These are phyloP conservation scores for Microdochium trichocladiopsis DNA, from an alignment of 2,329 filamentous ascomycete genomes.

Conservation along the genomic window DNA sequence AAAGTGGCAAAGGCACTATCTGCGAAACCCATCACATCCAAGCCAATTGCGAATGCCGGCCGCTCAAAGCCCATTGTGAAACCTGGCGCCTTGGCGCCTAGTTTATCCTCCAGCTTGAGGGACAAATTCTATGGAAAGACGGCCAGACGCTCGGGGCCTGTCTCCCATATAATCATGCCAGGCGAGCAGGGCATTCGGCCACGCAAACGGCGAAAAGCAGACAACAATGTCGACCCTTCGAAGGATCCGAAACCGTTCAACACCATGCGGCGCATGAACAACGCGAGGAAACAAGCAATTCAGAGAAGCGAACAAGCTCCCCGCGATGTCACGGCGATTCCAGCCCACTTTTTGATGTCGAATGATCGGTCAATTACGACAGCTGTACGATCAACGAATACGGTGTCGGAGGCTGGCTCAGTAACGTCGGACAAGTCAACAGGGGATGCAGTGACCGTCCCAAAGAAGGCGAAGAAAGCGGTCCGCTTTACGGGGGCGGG, in stretches of 20 bases:
- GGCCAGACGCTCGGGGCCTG: slow-evolving; percentile 2
- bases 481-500: slow-evolving; percentile 25
- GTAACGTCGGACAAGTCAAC: too few relatives aligned
- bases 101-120: not conserved
- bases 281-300: slow-evolving; percentile 33
- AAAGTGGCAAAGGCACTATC: slow-evolving; percentile 4
- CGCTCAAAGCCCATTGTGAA: not conserved
- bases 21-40: slow-evolving; percentile 2
- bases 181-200: slow-evolving; percentile 30
- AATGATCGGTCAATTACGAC: slow-evolving; percentile 7
- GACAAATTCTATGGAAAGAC: not conserved
- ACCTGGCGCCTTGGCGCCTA: not conserved
- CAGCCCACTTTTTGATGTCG: slow-evolving; percentile 17
- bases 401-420: not conserved
- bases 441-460: not conserved
- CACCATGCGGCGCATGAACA: slow-evolving; percentile 26
- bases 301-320: slow-evolving; percentile 34
- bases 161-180: slow-evolving; percentile 36
- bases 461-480: slow-evolving; percentile 25
- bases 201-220: slow-evolving; percentile 24
- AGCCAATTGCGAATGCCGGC: not conserved
- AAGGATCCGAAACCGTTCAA: slow-evolving; percentile 33
- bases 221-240: slow-evolving; percentile 31
- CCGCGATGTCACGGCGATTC: slow-evolving; percentile 25
- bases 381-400: not conserved